Percentiles rank a stretch among this genome's conserved stretches.
Conservation (phyloP, 78 protist genomes). For the Diacronema lutheri region DNA sequence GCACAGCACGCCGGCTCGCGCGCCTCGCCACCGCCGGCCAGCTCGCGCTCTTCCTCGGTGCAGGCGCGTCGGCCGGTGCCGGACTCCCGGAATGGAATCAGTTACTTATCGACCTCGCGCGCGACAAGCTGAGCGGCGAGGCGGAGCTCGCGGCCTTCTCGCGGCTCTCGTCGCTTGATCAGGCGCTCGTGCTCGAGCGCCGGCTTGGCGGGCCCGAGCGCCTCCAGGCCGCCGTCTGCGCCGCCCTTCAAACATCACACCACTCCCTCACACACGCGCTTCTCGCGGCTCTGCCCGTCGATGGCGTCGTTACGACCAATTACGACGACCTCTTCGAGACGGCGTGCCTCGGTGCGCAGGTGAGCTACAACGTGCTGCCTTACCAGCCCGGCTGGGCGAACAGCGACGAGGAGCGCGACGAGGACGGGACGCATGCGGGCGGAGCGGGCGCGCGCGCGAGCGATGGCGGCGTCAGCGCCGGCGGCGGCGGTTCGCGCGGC, state of each 20-base stretch:
- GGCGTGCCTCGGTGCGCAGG: constrained; percentile 42
- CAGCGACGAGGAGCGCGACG: no score
- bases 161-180: background rate
- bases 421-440: no score
- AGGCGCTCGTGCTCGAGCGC: background rate
- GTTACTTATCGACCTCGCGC: constrained; percentile 44
- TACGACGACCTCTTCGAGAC: constrained; percentile 65
- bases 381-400: background rate
- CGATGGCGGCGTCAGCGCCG: no score
- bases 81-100: constrained; percentile 67
- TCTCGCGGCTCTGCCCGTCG: constrained; percentile 53
- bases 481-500: no score
- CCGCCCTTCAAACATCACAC: background rate
- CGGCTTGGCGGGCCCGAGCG: constrained; percentile 38
- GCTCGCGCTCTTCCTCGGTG: constrained; percentile 55
- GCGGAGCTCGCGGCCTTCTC: background rate
- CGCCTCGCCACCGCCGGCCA: constrained; percentile 24
- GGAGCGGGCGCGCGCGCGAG: no score
- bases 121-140: background rate
- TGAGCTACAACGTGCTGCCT: constrained; percentile 26
- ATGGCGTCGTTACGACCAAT: constrained; percentile 64
- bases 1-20: background rate
- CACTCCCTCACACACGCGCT: constrained; percentile 45
- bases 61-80: constrained; percentile 53
- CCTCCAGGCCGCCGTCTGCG: background rate